A percentile compares a stretch with the other conserved stretches of the same genome.
Conservation (phyloP, 2,329 filamentous ascomycete species). For the Chrysoporthe puriensis region DNA sequence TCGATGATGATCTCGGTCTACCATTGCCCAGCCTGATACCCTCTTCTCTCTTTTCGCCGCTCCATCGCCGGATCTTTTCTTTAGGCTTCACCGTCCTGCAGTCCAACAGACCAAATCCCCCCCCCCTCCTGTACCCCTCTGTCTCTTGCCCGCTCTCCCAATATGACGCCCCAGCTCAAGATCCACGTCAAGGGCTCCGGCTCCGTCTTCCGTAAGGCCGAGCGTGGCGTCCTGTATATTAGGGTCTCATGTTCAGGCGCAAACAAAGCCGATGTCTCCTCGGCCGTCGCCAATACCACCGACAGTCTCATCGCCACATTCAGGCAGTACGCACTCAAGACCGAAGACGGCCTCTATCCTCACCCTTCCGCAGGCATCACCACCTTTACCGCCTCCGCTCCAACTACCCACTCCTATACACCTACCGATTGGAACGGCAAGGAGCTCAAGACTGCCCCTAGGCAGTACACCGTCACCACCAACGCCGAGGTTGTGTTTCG, state of each 20-base stretch:
- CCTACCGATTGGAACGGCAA: not conserved
- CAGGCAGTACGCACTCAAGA: slow-evolving; percentile 28
- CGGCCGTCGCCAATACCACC: slow-evolving; percentile 22
- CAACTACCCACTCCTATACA: slow-evolving; percentile 21
- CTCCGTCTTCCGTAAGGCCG: slow-evolving; percentile 31
- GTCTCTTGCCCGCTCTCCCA: not conserved
- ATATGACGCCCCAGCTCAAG: slow-evolving; percentile 29
- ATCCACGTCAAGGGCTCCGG: slow-evolving; percentile 30
- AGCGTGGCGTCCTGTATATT: slow-evolving; percentile 31
- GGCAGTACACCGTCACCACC: slow-evolving; percentile 23
- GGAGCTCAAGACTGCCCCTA: slow-evolving; percentile 1
- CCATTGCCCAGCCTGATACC: not conserved
- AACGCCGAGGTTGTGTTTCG: slow-evolving; percentile 31
- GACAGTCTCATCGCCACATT: slow-evolving; percentile 26
- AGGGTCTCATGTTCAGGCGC: slow-evolving; percentile 15
- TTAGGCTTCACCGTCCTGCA: not conserved
- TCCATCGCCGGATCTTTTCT: too few relatives aligned
- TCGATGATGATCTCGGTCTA: not conserved
- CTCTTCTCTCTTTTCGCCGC: not conserved
- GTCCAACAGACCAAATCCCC: too few relatives aligned
- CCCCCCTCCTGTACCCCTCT: not conserved
- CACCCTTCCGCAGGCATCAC: slow-evolving; percentile 31
- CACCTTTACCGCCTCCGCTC: slow-evolving; percentile 29
- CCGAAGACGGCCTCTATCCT: slow-evolving; percentile 26
- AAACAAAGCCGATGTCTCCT: slow-evolving; percentile 22